Percentiles rank a stretch among this genome's conserved stretches.
phyloP scores from a whole-genome alignment of 129 eudicot genomes.

The Mikania micrantha region DNA sequence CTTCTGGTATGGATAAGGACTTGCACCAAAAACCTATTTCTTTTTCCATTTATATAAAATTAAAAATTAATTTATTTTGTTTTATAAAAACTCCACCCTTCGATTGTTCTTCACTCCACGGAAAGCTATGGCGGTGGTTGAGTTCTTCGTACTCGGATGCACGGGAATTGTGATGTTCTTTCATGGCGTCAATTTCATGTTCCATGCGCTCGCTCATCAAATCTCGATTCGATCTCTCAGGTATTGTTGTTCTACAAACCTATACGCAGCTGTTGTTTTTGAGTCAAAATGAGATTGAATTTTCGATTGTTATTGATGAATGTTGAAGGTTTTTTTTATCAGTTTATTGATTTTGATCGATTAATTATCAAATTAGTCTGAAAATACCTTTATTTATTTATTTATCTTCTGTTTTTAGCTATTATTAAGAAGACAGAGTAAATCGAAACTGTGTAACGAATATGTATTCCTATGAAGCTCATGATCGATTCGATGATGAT shows the following conservation, averaged over 20 bases:
- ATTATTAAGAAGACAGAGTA: too few relatives aligned
- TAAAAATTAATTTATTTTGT: too few relatives aligned
- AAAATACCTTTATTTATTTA: too few relatives aligned
- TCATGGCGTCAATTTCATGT: conserved; percentile 68
- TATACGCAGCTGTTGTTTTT: neutral
- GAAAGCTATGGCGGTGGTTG: conserved; percentile 30
- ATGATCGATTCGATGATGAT: neutral
- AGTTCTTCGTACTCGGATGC: conserved; percentile 51
- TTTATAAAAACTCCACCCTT: too few relatives aligned
- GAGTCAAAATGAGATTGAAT: neutral
- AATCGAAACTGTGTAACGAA: too few relatives aligned
- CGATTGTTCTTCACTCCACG: neutral
- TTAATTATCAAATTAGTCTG: neutral
- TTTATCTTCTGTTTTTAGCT: neutral
- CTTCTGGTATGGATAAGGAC: neutral
- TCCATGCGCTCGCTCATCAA: conserved; percentile 51
- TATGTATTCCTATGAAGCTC: neutral
- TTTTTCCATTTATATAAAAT: too few relatives aligned
- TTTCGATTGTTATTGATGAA: neutral
- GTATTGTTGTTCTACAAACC: conserved; percentile 10
- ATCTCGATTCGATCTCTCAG: conserved; percentile 52
- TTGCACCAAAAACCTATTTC: neutral
- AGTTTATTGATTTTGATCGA: neutral
- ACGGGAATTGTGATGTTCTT: conserved; percentile 57
- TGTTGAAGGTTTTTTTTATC: neutral